Conservation (phyloP, 441 rosid species). For the Rhodomyrtus psidioides region DNA sequence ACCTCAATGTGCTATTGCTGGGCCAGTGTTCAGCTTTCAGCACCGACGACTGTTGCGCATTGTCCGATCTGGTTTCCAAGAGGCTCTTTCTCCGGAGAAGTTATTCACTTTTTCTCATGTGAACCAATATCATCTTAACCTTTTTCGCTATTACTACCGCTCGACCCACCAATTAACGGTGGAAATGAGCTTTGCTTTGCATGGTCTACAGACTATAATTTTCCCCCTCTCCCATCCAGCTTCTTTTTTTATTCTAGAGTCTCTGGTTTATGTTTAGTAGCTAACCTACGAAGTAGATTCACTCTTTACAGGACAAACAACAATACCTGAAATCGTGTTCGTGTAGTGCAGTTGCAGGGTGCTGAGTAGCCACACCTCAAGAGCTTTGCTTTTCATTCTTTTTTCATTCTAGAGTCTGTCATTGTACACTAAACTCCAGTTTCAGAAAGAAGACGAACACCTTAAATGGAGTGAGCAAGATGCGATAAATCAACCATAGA, state of each 20-base stretch:
- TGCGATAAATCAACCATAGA: background rate
- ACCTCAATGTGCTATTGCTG: background rate
- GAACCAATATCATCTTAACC: background rate
- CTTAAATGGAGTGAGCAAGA: background rate
- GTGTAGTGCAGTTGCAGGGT: too few relatives aligned
- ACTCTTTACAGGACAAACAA: too few relatives aligned
- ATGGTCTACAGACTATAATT: background rate
- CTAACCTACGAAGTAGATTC: background rate
- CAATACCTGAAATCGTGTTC: too few relatives aligned
- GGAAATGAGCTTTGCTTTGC: background rate
- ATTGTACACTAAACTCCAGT: background rate
- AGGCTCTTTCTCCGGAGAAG: background rate
- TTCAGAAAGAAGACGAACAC: background rate
- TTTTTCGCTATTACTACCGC: too few relatives aligned
- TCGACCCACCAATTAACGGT: background rate
- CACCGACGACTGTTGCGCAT: background rate
- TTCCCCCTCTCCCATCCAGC: background rate
- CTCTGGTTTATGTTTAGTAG: background rate
- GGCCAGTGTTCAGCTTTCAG: background rate
- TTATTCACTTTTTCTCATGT: background rate
- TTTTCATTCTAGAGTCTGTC: too few relatives aligned
- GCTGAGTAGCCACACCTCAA: too few relatives aligned
- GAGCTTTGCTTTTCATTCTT: too few relatives aligned
- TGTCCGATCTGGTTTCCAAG: background rate
- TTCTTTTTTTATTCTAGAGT: background rate